Evolutionary conservation across 148 eudicot genomes (phyloP), one percentile per base, ranked within the genome.

Genomic region (Polygonum maritimum): DNA sequence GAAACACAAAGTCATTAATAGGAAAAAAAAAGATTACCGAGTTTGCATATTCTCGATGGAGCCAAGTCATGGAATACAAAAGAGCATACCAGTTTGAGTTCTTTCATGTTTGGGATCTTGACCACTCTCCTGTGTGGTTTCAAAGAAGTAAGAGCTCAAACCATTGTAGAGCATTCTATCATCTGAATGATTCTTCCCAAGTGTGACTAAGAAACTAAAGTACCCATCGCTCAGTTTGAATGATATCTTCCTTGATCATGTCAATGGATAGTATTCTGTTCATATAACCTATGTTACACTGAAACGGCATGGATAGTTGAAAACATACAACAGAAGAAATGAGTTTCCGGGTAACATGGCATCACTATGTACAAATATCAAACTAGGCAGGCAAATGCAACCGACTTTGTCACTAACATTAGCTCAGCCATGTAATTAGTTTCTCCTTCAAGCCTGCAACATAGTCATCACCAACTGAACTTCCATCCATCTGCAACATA

Each of bases 381-480:
- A 60, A 60, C 38, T 60, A 60, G 26, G 35, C 67, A 60, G 13
- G 15, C 45, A 38, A 38, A 38, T 36, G 8, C 35, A 38, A 31
- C 6, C 4, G 16, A 1, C 7, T 22, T 4, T 7, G 38, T 60
- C 35, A 26, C 44, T 67, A 38, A 38, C 3, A 22, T 67, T 15
- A 67, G 11, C 45, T 67, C 19, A 72, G 14, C 75, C 75, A 72
- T 48, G 35, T 19, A 9, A 45, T 33, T 22, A 72, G 8, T 21
- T 72, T 72, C 33, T 44, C 54, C 7, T 72, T 72, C 75, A 72
- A 72, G 3, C 21, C 75, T 26, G 35, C 54, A 22, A 72, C 52
- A 45, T 72, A 72, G 36, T 19, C 75, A 72, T 4, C 54, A 44
- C 75, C 75, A 45, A 72, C 7, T 72, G 75, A 72, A 21, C 33